Evolutionary conservation across 2,329 filamentous ascomycete genomes (phyloP).

Genomic region (Myrmaecium sp.): DNA sequence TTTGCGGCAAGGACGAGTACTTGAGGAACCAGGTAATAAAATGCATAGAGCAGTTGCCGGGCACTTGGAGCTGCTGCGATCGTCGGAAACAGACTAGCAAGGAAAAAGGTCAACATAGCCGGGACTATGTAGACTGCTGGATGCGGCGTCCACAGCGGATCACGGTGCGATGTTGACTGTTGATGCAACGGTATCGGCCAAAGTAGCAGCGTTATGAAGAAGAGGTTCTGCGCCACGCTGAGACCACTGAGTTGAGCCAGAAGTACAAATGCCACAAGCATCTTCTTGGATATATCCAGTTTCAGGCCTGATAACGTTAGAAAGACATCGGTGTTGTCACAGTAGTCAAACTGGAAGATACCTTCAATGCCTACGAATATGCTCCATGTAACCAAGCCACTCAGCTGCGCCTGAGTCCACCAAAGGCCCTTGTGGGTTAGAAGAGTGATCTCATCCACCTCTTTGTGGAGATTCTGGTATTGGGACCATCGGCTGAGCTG

Average conservation of each 20-base stretch:
- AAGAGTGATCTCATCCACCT: conserved; percentile 38
- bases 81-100: conserved; percentile 24
- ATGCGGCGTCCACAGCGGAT: conserved; percentile 17
- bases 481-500: conserved; percentile 35
- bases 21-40: no score
- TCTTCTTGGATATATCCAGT: conserved; percentile 28
- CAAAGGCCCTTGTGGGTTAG: conserved; percentile 40
- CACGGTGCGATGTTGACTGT: conserved; percentile 12
- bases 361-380: conserved; percentile 43
- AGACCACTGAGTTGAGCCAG: conserved; percentile 43
- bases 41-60: no score
- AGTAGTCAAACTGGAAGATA: conserved; percentile 3
- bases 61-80: conserved; percentile 9
- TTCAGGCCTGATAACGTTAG: conserved; percentile 3
- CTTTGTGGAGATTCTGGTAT: conserved; percentile 34
- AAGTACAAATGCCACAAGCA: conserved; percentile 37
- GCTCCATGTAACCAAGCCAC: conserved; percentile 37
- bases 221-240: conserved; percentile 46
- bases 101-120: conserved; percentile 29
- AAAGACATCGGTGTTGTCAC: conserved; percentile 2
- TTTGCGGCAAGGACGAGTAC: no score
- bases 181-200: conserved; percentile 33
- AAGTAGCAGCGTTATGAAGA: conserved; percentile 41
- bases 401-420: conserved; percentile 45
- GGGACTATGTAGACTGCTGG: conserved; percentile 19